Conservation (phyloP, 2,329 filamentous ascomycete genomes). For the Dothistroma pini region DNA sequence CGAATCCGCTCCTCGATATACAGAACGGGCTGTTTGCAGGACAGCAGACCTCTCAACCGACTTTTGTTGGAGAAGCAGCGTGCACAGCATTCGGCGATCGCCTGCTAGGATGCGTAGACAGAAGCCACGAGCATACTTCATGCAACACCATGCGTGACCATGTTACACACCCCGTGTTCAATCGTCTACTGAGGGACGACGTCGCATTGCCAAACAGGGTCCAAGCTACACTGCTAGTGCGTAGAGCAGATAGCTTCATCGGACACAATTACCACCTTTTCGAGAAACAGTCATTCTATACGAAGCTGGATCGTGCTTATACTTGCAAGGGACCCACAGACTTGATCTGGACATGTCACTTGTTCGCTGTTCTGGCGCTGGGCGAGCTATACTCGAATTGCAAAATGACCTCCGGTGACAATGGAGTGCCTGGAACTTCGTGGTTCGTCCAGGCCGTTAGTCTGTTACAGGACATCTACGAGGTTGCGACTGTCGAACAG, state of each 20-base stretch:
- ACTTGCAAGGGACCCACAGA: slow-evolving; percentile 35
- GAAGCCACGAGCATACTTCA: slow-evolving; percentile 8
- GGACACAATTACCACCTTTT: slow-evolving; percentile 45
- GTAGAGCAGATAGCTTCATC: slow-evolving; percentile 30
- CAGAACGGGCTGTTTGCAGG: slow-evolving; percentile 18
- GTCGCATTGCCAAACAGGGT: slow-evolving; percentile 26
- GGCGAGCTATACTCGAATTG: slow-evolving; percentile 47
- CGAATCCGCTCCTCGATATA: slow-evolving; percentile 26
- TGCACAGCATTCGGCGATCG: slow-evolving; percentile 27
- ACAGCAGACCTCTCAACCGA: slow-evolving; percentile 18
- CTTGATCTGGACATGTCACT: slow-evolving; percentile 39
- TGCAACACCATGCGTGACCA: slow-evolving; percentile 22
- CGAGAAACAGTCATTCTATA: slow-evolving; percentile 39
- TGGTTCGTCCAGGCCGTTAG: slow-evolving; percentile 44
- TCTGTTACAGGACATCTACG: slow-evolving; percentile 41
- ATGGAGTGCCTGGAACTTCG: slow-evolving; percentile 41
- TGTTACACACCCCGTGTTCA: slow-evolving; percentile 19
- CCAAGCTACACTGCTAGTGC: slow-evolving; percentile 25
- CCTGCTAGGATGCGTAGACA: slow-evolving; percentile 25
- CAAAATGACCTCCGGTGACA: slow-evolving; percentile 31
- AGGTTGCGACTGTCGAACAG: slow-evolving; percentile 45
- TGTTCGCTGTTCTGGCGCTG: slow-evolving; percentile 47
- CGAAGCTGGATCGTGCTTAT: slow-evolving; percentile 40
- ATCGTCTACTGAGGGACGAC: slow-evolving; percentile 14
- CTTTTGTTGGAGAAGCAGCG: slow-evolving; percentile 26